A percentile compares a stretch with the other conserved stretches of the same genome.
phyloP scores from a whole-genome alignment of 768 basidiomycete species.

The Auricularia sp. region DNA sequence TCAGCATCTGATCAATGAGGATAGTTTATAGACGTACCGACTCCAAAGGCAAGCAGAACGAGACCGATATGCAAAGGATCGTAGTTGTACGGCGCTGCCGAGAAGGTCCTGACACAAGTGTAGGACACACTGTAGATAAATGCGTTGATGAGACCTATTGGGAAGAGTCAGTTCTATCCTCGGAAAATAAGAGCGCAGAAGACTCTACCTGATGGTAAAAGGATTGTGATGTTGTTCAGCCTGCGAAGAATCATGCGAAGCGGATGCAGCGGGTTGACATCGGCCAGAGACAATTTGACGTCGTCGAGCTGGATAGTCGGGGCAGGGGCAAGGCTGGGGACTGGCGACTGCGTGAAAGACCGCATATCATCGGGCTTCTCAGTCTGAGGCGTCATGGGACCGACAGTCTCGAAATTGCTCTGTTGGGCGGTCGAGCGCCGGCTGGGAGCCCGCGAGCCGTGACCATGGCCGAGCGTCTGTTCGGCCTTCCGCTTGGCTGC shows the following conservation, averaged over 20 bases:
- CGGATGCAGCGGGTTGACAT: conserved; percentile 65
- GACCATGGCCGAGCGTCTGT: conserved; percentile 5
- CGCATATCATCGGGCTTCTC: no score
- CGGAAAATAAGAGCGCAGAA: not conserved
- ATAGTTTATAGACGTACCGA: conserved; percentile 30
- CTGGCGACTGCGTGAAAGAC: conserved; percentile 8
- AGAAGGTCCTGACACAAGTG: conserved; percentile 62
- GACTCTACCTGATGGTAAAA: conserved; percentile 51
- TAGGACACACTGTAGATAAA: conserved; percentile 63
- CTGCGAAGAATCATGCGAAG: conserved; percentile 46
- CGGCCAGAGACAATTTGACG: conserved; percentile 48
- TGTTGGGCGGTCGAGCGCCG: no score
- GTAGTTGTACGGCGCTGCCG: conserved; percentile 48
- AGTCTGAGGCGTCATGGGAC: not conserved
- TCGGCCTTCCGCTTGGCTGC: conserved; percentile 10
- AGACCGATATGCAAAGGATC: conserved; percentile 62
- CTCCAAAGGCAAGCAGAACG: conserved; percentile 64
- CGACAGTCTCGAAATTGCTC: no score
- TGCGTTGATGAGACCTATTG: conserved; percentile 63
- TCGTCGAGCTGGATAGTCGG: conserved; percentile 12
- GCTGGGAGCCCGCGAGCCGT: no score
- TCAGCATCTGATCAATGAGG: no score
- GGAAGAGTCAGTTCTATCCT: no score
- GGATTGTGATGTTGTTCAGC: conserved; percentile 56
- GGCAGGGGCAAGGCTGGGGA: not conserved